These are phyloP conservation scores for Ricinus communis DNA, from an alignment of 345 rosid species.

Conservation along the genomic window DNA sequence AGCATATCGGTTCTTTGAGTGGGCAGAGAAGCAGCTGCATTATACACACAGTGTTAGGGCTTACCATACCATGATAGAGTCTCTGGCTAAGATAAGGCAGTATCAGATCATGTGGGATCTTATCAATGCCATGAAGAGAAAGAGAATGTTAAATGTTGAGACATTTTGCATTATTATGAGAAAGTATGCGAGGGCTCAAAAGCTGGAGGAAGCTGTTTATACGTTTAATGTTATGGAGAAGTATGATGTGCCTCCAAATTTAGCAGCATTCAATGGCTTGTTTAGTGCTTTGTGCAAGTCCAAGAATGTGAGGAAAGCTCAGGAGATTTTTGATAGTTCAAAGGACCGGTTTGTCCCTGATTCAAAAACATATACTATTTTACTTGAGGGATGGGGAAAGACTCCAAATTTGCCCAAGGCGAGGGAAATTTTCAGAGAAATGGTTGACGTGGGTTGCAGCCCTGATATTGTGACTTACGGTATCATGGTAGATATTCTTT, in stretches of 20 bases:
- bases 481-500: conserved; percentile 80
- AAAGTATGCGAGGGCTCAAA: conserved; percentile 73
- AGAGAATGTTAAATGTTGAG: conserved; percentile 64
- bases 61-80: conserved; percentile 68
- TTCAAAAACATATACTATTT: conserved; percentile 67
- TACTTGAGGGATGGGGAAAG: conserved; percentile 92
- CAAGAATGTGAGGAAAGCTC: conserved; percentile 87
- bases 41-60: conserved; percentile 66
- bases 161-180: conserved; percentile 91
- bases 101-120: conserved; percentile 88
- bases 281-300: conserved; percentile 88
- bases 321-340: conserved; percentile 70
- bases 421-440: conserved; percentile 69
- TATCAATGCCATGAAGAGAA: conserved; percentile 68
- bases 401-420: conserved; percentile 85
- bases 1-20: conserved; percentile 82
- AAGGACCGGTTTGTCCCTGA: conserved; percentile 35
- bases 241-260: conserved; percentile 55
- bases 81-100: conserved; percentile 80
- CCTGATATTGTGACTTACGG: conserved; percentile 89
- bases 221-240: conserved; percentile 88
- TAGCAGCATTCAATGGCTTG: conserved; percentile 74
- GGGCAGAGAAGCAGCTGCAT: conserved; percentile 87
- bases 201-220: conserved; percentile 79
- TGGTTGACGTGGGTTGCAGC: conserved; percentile 60